Conservation (phyloP, 129 eudicot genomes). For the Gnaphalium uliginosum region DNA sequence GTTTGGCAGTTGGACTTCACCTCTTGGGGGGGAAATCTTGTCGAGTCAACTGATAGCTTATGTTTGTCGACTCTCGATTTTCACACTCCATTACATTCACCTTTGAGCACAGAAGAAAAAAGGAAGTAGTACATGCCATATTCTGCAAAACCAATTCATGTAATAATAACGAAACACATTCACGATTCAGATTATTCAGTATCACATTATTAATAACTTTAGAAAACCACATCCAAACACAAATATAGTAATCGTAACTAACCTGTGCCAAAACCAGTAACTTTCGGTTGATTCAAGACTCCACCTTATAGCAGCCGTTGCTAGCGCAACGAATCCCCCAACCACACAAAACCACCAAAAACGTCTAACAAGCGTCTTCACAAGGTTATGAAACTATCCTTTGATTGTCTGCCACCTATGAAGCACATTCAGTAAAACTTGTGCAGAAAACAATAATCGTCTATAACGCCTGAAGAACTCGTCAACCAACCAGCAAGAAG, state of each 20-base stretch:
- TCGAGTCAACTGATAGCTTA: constrained; percentile 57
- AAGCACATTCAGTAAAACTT: constrained; percentile 38
- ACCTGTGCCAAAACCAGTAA: constrained; percentile 99
- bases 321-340: constrained; percentile 62
- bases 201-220: not conserved
- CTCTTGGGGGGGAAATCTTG: constrained; percentile 55
- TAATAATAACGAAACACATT: not conserved
- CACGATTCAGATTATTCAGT: not conserved
- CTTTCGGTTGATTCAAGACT: constrained; percentile 60
- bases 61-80: constrained; percentile 33
- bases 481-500: constrained; percentile 70
- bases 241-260: constrained; percentile 7
- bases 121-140: constrained; percentile 79
- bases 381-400: constrained; percentile 41
- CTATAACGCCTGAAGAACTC: constrained; percentile 54
- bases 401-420: constrained; percentile 53
- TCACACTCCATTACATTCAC: constrained; percentile 22
- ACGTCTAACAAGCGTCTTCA: constrained; percentile 50
- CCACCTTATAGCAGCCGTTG: constrained; percentile 83
- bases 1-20: constrained; percentile 3
- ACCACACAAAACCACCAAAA: constrained; percentile 67
- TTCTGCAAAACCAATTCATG: constrained; percentile 46
- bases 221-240: not conserved
- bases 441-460: constrained; percentile 38
- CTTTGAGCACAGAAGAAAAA: constrained; percentile 73